Evolutionary conservation across 257 asterid genomes (phyloP), one percentile per base, ranked within the genome.

Genomic region (Mentha longifolia): DNA sequence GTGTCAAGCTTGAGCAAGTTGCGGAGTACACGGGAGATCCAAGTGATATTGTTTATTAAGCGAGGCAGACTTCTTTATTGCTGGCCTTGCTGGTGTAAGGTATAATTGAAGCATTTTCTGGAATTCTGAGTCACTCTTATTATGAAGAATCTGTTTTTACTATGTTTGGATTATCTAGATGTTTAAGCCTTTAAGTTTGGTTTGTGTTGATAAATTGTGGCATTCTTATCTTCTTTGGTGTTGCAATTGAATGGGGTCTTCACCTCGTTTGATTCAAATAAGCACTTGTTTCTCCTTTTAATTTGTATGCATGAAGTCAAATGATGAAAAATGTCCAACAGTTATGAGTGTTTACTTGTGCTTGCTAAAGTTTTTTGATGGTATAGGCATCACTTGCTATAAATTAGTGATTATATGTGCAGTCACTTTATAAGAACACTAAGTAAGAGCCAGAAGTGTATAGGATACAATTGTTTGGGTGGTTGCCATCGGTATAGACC

Each of bases 21-120:
- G 98, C 99, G 0, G 99, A 94, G 84, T 94, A 79, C 77, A 75
- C 82, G 0, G 99, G 99, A 22, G 99, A 94, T 80, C 98, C 96
- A 3, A 84, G 87, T 59, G 82, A 91, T 51, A 74, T 94, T 73
- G 97, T 92, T 41, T 89, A 88, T 62, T 94, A 79, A 85, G 65
- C 22, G 13, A 39, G 4, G 45, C 25, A 3, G 42, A 15, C 42
- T 25, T 65, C 39, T 2, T 42, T 22, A 13, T 45, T 65, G 25
- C 15, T 65, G 42, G 70, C 70, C 9, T 52, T n/a, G 54, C 52
- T 65, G 75, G 57, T 56, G 20, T 30, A 74, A 77, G 77, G 77
- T 73, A 77, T 43, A 43, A 64, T 46, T 41, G 35, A 39, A 50
- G 76, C 55, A 66, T 57, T 47, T 33, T 17, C 42, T 8, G 9